These are phyloP conservation scores for Sistotremastrum niveocremeum DNA, from an alignment of 768 basidiomycete genomes.

Conservation along the genomic window DNA sequence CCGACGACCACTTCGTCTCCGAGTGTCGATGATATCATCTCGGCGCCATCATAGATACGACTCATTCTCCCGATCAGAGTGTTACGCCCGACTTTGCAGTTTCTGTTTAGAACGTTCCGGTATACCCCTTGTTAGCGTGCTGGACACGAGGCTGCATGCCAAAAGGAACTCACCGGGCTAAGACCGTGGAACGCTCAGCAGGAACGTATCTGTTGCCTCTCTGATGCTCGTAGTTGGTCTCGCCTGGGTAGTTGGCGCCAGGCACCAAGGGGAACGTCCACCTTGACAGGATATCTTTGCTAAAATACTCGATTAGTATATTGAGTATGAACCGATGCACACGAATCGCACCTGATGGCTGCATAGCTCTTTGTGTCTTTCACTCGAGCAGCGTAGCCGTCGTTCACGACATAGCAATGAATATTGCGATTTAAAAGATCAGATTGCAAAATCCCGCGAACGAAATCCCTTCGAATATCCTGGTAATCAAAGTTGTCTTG, in stretches of 20 bases:
- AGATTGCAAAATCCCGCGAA: slow-evolving; percentile 86
- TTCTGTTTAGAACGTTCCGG: slow-evolving; percentile 29
- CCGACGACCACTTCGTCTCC: slow-evolving; percentile 68
- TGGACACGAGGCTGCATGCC: not conserved
- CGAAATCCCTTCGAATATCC: slow-evolving; percentile 84
- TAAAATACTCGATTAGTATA: slow-evolving; percentile 16
- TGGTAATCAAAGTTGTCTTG: slow-evolving; percentile 98
- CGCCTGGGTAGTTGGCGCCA: slow-evolving; percentile 81
- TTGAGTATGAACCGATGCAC: not conserved
- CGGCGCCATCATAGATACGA: slow-evolving; percentile 50
- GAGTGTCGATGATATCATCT: slow-evolving; percentile 61
- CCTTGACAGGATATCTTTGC: slow-evolving; percentile 84
- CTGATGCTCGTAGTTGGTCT: slow-evolving; percentile 63
- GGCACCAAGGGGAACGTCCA: slow-evolving; percentile 96
- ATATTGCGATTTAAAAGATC: slow-evolving; percentile 93
- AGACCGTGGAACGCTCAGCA: slow-evolving; percentile 56
- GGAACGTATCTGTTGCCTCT: slow-evolving; percentile 85
- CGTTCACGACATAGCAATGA: slow-evolving; percentile 75
- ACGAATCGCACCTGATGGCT: slow-evolving; percentile 52
- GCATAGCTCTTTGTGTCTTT: slow-evolving; percentile 89
- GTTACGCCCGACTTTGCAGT: slow-evolving; percentile 69
- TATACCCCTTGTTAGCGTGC: not conserved
- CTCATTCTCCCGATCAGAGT: slow-evolving; percentile 76
- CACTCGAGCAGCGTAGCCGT: slow-evolving; percentile 87
- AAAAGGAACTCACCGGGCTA: slow-evolving; percentile 54